Evolutionary conservation across 345 rosid species (phyloP).

Genomic region (Gynandropsis gynandra): DNA sequence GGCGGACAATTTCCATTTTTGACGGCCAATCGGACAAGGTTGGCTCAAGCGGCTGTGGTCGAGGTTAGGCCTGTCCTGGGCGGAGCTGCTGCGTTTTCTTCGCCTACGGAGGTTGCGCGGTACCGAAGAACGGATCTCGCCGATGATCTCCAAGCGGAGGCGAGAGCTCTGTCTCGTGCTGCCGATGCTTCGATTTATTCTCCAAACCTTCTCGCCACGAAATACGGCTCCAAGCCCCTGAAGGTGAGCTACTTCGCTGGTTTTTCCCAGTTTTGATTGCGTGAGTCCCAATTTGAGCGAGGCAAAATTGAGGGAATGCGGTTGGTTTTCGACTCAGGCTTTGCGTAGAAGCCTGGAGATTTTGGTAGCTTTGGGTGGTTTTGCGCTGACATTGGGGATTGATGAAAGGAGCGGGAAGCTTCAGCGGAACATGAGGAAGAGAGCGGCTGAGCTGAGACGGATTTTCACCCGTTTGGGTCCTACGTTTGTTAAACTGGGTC

Average conservation of each 20-base stretch:
- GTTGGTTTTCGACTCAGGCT: slow-evolving; percentile 37
- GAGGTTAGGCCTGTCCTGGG: slow-evolving; percentile 30
- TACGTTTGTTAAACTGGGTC: slow-evolving; percentile 91
- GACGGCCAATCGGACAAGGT: slow-evolving; percentile 9
- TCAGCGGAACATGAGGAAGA: slow-evolving; percentile 60
- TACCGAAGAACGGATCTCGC: slow-evolving; percentile 39
- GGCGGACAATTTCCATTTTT: slow-evolving; percentile 8
- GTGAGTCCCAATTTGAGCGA: background rate
- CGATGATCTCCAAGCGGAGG: slow-evolving; percentile 82
- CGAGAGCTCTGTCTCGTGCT: slow-evolving; percentile 75
- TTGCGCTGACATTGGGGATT: slow-evolving; percentile 51
- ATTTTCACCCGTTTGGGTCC: slow-evolving; percentile 88
- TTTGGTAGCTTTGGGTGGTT: slow-evolving; percentile 54
- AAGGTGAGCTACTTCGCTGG: slow-evolving; percentile 36
- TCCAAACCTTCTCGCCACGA: slow-evolving; percentile 61
- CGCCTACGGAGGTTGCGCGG: slow-evolving; percentile 18
- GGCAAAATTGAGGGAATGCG: slow-evolving; percentile 4
- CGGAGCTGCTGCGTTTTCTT: slow-evolving; percentile 21
- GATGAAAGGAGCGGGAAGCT: slow-evolving; percentile 62
- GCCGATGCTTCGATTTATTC: slow-evolving; percentile 69
- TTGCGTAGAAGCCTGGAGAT: slow-evolving; percentile 66
- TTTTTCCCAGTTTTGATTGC: background rate
- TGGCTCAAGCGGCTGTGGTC: slow-evolving; percentile 34
- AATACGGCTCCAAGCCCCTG: slow-evolving; percentile 66
- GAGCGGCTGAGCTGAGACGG: slow-evolving; percentile 53